Conservation (phyloP, 345 rosid species). For the Isatis tinctoria region DNA sequence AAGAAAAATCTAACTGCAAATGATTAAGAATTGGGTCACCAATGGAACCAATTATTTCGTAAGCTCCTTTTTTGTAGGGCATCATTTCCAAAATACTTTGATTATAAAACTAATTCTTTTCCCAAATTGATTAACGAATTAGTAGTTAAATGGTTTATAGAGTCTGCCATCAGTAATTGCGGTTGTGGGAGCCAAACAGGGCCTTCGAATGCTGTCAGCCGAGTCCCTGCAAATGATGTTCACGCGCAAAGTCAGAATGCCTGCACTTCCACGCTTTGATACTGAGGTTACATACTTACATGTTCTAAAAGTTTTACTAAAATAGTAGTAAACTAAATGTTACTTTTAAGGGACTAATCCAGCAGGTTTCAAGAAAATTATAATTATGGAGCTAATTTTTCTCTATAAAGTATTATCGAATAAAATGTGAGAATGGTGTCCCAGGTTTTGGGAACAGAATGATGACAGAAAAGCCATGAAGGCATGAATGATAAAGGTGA, state of each 20-base stretch:
- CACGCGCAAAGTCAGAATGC: background rate
- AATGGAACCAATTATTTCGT: background rate
- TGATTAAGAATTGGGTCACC: background rate
- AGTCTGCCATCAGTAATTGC: background rate
- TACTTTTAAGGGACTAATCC: background rate
- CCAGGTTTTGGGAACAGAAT: background rate
- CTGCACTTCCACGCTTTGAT: background rate
- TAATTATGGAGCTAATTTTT: background rate
- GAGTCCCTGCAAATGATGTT: background rate
- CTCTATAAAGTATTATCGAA: background rate
- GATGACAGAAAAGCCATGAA: constrained; percentile 6
- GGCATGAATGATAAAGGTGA: background rate
- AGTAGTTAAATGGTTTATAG: background rate
- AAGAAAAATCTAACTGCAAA: background rate
- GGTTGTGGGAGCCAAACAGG: constrained; percentile 4
- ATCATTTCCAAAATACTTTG: background rate
- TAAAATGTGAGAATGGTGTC: background rate
- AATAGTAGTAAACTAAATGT: background rate
- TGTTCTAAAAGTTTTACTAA: background rate
- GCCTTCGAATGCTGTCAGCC: constrained; percentile 3
- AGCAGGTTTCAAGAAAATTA: background rate
- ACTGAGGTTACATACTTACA: background rate
- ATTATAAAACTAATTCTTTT: background rate
- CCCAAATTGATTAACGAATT: background rate
- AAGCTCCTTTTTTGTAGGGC: background rate